Evolutionary conservation across 2,329 filamentous ascomycete genomes (phyloP).

Genomic region (Elsinoe necatrix): DNA sequence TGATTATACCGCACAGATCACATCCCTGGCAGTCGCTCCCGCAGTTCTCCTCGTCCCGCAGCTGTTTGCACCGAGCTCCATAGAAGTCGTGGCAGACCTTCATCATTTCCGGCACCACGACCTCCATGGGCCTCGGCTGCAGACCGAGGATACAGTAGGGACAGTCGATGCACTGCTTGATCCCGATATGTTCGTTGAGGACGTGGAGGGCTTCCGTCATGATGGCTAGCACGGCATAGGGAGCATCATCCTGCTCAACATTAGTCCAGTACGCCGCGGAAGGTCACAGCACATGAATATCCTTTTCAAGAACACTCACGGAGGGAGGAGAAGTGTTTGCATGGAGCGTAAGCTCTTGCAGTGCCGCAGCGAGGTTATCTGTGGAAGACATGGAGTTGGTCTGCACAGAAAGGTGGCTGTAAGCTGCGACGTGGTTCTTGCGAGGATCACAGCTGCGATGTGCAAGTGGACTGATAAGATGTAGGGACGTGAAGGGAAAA

Average conservation of each 20-base stretch:
- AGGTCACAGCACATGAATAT: neutral
- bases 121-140: neutral
- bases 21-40: too few species aligned
- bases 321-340: neutral
- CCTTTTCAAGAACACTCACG: neutral
- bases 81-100: neutral
- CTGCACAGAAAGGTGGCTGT: too few species aligned
- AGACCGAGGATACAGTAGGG: neutral
- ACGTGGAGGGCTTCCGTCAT: neutral
- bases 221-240: neutral
- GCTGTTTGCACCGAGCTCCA: too few species aligned
- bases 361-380: neutral
- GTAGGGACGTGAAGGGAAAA: too few species aligned
- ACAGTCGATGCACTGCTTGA: neutral
- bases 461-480: too few species aligned
- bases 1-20: too few species aligned
- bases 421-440: neutral
- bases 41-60: neutral
- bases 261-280: neutral
- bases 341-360: neutral
- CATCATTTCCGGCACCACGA: neutral
- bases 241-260: neutral
- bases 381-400: neutral
- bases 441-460: too few species aligned
- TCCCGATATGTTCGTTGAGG: neutral